Conservation (phyloP, 1,139 yeast genomes). For the Geotrichum klebahnii region DNA sequence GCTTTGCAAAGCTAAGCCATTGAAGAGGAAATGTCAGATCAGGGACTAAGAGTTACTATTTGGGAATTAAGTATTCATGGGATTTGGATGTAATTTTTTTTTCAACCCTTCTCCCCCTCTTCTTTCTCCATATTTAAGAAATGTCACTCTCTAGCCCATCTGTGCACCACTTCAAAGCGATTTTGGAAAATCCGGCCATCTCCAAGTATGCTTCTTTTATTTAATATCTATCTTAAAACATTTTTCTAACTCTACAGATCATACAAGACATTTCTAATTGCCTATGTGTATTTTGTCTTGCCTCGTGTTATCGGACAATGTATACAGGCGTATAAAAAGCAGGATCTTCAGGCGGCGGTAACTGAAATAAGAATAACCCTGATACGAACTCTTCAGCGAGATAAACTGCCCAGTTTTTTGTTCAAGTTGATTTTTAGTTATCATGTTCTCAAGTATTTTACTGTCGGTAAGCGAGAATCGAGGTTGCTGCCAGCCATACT, state of each 20-base stretch:
- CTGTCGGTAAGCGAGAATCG: conserved; percentile 32
- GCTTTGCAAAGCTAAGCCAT: too few species aligned
- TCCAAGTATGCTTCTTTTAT: background rate
- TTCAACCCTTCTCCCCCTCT: background rate
- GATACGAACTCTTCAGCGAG: conserved; percentile 34
- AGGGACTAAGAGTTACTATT: too few species aligned
- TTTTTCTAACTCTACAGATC: conserved; percentile 22
- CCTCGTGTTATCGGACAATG: conserved; percentile 41
- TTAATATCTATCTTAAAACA: background rate
- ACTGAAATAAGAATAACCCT: conserved; percentile 26
- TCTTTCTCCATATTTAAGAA: background rate
- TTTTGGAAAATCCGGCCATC: background rate
- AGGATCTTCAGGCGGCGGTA: conserved; percentile 25
- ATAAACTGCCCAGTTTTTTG: conserved; percentile 40
- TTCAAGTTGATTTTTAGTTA: conserved; percentile 28
- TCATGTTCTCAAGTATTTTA: conserved; percentile 28
- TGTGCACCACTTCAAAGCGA: background rate
- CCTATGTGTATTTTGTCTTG: conserved; percentile 41
- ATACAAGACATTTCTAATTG: conserved; percentile 39
- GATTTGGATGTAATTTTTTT: background rate
- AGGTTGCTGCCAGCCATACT: conserved; percentile 11
- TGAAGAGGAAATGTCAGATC: too few species aligned
- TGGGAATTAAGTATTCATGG: background rate
- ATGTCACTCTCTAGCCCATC: background rate
- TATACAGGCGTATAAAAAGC: too few species aligned